Evolutionary conservation across 768 basidiomycete genomes (phyloP).

Genomic region (Pulveroboletus ravenelii): DNA sequence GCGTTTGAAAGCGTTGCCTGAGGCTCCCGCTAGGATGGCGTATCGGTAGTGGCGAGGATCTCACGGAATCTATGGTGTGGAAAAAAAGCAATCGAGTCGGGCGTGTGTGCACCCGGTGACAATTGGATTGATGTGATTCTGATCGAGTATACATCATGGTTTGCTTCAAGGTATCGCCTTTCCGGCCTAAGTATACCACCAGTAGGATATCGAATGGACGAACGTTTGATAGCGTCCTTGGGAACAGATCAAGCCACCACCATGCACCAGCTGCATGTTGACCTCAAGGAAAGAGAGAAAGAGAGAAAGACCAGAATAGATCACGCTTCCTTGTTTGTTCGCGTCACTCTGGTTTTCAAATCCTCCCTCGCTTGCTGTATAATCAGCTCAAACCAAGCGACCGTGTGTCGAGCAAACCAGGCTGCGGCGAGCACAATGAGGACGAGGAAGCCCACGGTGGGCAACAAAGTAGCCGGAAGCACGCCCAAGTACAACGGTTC

Average conservation of each 20-base stretch:
- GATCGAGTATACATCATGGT: not conserved
- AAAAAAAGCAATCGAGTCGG: not conserved
- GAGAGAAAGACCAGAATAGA: not conserved
- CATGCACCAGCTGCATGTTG: constrained; percentile 27
- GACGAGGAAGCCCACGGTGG: constrained; percentile 29
- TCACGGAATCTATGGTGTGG: constrained; percentile 14
- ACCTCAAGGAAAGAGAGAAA: not conserved
- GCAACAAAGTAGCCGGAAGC: constrained; percentile 50
- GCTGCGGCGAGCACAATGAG: constrained; percentile 25
- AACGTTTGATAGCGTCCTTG: constrained; percentile 1
- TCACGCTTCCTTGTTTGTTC: constrained; percentile 20
- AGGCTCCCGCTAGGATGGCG: not conserved
- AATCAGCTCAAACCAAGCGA: constrained; percentile 19
- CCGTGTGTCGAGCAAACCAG: constrained; percentile 13
- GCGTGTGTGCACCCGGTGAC: not conserved
- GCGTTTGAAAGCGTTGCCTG: constrained; percentile 52
- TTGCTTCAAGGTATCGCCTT: not conserved
- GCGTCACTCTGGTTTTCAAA: not conserved
- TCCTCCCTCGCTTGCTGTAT: constrained; percentile 25
- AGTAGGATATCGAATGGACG: not conserved
- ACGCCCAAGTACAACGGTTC: constrained; percentile 60
- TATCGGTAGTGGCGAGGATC: constrained; percentile 3
- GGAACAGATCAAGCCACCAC: constrained; percentile 11
- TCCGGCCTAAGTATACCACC: not conserved
- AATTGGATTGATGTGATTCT: not conserved